Percentiles rank a stretch among this genome's conserved stretches.
phyloP scores from a whole-genome alignment of 2,329 filamentous ascomycete genomes.

The Camptophora hylomeconis region DNA sequence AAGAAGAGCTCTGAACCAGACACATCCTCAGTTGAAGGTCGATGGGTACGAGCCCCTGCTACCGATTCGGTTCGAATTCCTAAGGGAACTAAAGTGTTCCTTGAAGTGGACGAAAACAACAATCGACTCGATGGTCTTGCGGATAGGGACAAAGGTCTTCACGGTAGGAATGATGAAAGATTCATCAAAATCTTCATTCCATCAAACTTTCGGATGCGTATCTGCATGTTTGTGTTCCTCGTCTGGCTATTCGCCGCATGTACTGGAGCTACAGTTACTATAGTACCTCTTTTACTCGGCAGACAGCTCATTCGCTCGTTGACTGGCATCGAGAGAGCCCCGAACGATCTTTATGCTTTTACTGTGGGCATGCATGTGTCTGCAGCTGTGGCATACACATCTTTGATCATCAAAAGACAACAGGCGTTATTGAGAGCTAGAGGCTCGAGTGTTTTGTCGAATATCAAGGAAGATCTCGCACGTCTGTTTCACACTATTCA shows the following conservation, averaged over 20 bases:
- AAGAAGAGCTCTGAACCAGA: conserved; percentile 20
- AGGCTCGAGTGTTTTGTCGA: too few species aligned
- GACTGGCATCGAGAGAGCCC: conserved; percentile 57
- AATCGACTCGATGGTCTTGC: conserved; percentile 47
- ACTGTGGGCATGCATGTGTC: conserved; percentile 78
- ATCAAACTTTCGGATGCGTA: conserved; percentile 66
- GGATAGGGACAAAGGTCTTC: conserved; percentile 42
- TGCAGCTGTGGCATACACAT: conserved; percentile 51
- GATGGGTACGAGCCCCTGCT: conserved; percentile 81
- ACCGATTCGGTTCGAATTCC: conserved; percentile 92
- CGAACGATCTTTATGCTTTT: conserved; percentile 95
- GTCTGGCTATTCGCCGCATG: conserved; percentile 90
- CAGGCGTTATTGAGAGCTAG: too few species aligned
- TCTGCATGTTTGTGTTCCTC: conserved; percentile 73
- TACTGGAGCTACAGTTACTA: conserved; percentile 73
- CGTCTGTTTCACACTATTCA: conserved; percentile 8
- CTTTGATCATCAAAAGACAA: conserved; percentile 17
- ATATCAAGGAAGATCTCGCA: conserved; percentile 6
- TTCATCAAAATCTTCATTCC: conserved; percentile 70
- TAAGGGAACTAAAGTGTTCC: conserved; percentile 68
- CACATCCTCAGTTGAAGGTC: conserved; percentile 59
- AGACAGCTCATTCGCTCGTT: conserved; percentile 61
- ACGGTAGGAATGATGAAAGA: conserved; percentile 46
- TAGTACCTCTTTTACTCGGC: conserved; percentile 75
- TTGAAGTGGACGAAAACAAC: conserved; percentile 59